Evolutionary conservation across 257 asterid genomes (phyloP).

Genomic region (Petrea volubilis): DNA sequence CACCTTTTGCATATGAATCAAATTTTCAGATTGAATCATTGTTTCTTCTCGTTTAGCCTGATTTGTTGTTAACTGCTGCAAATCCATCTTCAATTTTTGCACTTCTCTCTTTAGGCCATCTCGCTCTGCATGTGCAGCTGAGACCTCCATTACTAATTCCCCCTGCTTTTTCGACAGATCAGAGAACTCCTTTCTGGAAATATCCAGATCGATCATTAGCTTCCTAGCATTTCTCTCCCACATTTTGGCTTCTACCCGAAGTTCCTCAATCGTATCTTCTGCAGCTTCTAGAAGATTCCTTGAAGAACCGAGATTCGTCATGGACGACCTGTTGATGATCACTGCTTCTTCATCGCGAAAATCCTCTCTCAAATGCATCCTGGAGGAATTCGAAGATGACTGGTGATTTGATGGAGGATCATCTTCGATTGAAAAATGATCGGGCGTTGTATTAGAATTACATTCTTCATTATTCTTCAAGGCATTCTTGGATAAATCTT

Average conservation of each 20-base stretch:
- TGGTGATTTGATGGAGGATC: slow-evolving; percentile 41
- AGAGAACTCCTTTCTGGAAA: slow-evolving; percentile 55
- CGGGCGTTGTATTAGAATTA: slow-evolving; percentile 34
- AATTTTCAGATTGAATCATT: slow-evolving; percentile 36
- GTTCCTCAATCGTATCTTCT: slow-evolving; percentile 70
- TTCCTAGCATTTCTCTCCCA: slow-evolving; percentile 96
- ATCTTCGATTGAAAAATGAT: slow-evolving; percentile 35
- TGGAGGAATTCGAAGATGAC: slow-evolving; percentile 42
- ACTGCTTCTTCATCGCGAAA: slow-evolving; percentile 35
- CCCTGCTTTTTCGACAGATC: slow-evolving; percentile 69
- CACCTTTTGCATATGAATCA: slow-evolving; percentile 48
- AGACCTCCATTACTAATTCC: slow-evolving; percentile 63
- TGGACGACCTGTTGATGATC: slow-evolving; percentile 35
- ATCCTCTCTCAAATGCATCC: slow-evolving; percentile 34
- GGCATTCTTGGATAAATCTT: slow-evolving; percentile 22
- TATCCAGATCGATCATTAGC: slow-evolving; percentile 72
- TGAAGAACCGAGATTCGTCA: slow-evolving; percentile 40
- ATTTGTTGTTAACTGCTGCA: slow-evolving; percentile 35
- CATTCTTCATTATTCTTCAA: slow-evolving; percentile 30
- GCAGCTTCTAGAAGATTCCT: slow-evolving; percentile 65
- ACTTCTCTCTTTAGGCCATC: slow-evolving; percentile 61
- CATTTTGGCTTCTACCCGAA: slow-evolving; percentile 88
- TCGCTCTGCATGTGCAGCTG: slow-evolving; percentile 57
- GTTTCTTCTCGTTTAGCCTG: slow-evolving; percentile 33
- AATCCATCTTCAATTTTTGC: slow-evolving; percentile 42